phyloP scores from a whole-genome alignment of 345 rosid genomes.

The Turnera subulata region DNA sequence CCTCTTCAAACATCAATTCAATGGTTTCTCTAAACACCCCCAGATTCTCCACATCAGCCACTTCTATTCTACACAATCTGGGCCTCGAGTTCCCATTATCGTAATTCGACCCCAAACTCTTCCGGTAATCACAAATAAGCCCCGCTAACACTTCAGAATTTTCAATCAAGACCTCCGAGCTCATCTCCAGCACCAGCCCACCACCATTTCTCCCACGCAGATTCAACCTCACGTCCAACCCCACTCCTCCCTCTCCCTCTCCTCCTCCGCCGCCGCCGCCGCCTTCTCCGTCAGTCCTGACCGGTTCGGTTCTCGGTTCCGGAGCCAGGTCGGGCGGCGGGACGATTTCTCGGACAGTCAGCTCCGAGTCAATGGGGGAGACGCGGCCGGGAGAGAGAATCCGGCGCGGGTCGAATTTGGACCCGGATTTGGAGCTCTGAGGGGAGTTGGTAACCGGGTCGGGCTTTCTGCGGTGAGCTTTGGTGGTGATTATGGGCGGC shows the following conservation, averaged over 20 bases:
- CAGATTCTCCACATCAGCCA: slow-evolving; percentile 74
- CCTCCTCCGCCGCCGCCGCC: not conserved
- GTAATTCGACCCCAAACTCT: slow-evolving; percentile 28
- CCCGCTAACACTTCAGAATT: slow-evolving; percentile 63
- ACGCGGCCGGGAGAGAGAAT: slow-evolving; percentile 95
- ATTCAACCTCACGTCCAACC: slow-evolving; percentile 63
- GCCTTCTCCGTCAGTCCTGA: too few relatives aligned
- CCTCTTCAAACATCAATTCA: slow-evolving; percentile 81
- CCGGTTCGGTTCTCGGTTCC: slow-evolving; percentile 27
- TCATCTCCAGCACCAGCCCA: slow-evolving; percentile 62
- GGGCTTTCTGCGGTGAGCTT: slow-evolving; percentile 30
- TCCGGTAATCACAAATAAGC: slow-evolving; percentile 41
- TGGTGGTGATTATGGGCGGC: slow-evolving; percentile 31
- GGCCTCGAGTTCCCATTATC: not conserved
- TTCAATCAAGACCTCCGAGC: slow-evolving; percentile 49
- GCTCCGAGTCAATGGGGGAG: slow-evolving; percentile 81
- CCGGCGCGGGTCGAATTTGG: slow-evolving; percentile 70
- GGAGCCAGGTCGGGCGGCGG: slow-evolving; percentile 20
- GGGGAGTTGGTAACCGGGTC: slow-evolving; percentile 35
- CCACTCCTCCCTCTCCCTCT: slow-evolving; percentile 15
- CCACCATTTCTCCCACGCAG: slow-evolving; percentile 71
- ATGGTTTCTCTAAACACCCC: slow-evolving; percentile 70
- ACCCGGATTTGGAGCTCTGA: slow-evolving; percentile 65
- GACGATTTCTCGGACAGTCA: slow-evolving; percentile 25
- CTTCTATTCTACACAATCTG: slow-evolving; percentile 63